These are phyloP conservation scores for Thermothelomyces thermophilus DNA, from an alignment of 2,329 filamentous ascomycete species.

Conservation along the genomic window DNA sequence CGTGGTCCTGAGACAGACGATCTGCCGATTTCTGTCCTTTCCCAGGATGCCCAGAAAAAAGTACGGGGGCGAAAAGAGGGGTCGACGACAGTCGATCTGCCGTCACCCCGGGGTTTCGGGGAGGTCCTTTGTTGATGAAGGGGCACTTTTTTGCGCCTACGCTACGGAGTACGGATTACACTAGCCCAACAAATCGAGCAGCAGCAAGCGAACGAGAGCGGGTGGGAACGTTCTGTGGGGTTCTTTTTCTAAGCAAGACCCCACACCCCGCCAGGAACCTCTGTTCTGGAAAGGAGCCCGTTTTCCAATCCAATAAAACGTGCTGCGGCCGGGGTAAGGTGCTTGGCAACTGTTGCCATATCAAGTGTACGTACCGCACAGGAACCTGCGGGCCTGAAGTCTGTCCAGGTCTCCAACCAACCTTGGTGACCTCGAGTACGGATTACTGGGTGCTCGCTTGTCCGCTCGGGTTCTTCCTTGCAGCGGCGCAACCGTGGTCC, in stretches of 20 bases:
- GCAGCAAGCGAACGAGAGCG: background rate
- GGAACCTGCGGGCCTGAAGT: slow-evolving; percentile 17
- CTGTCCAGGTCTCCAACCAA: slow-evolving; percentile 7
- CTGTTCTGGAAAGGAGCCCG: slow-evolving; percentile 22
- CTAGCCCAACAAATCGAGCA: slow-evolving; percentile 8
- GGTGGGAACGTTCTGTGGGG: slow-evolving; percentile 7
- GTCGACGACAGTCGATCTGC: slow-evolving; percentile 1
- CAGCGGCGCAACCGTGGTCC: background rate
- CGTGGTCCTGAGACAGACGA: background rate
- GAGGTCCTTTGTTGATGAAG: background rate
- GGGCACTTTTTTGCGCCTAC: slow-evolving; percentile 1
- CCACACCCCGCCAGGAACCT: slow-evolving; percentile 18
- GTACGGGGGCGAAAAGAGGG: background rate
- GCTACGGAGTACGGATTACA: no score
- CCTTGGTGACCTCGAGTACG: no score
- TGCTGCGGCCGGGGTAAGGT: slow-evolving; percentile 14
- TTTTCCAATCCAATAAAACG: slow-evolving; percentile 15
- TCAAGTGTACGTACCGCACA: slow-evolving; percentile 9
- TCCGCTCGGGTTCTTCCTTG: slow-evolving; percentile 3
- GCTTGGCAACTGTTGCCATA: slow-evolving; percentile 18
- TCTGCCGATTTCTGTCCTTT: background rate
- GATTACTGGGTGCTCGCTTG: slow-evolving; percentile 10
- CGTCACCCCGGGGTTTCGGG: background rate
- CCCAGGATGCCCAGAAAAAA: background rate
- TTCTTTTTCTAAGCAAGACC: background rate